These are phyloP conservation scores for Psilocybe subaeruginosa DNA, from an alignment of 768 basidiomycete genomes.

Conservation along the genomic window DNA sequence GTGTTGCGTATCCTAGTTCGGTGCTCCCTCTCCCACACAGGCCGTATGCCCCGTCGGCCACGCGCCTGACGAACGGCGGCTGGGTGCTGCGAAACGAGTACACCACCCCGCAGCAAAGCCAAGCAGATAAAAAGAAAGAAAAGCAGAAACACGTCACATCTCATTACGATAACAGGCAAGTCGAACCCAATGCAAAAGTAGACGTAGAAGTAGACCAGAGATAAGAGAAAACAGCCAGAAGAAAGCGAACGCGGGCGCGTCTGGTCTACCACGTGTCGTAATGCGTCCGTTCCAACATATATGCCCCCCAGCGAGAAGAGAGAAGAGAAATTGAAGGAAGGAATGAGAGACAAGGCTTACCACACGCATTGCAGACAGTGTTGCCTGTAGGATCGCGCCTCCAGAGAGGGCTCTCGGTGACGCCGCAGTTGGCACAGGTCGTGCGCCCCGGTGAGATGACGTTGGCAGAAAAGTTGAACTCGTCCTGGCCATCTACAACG, in stretches of 20 bases:
- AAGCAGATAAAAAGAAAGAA: too few species aligned
- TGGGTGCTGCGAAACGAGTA: too few species aligned
- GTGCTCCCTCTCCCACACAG: too few species aligned
- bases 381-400: slow-evolving; percentile 80
- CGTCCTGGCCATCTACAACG: slow-evolving; percentile 25
- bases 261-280: background rate
- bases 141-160: too few species aligned
- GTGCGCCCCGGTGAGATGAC: slow-evolving; percentile 41
- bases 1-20: too few species aligned
- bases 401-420: slow-evolving; percentile 84
- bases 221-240: background rate
- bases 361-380: slow-evolving; percentile 88
- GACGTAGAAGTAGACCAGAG: background rate
- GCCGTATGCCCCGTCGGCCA: too few species aligned
- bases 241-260: background rate
- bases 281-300: background rate
- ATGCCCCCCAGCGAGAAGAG: background rate
- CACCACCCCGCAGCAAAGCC: too few species aligned
- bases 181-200: background rate
- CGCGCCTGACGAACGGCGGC: too few species aligned
- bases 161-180: too few species aligned
- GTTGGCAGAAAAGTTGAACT: slow-evolving; percentile 24
- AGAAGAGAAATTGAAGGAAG: background rate
- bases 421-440: slow-evolving; percentile 76
- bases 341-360: slow-evolving; percentile 49